These are phyloP conservation scores for Symbiodinium pilosum DNA, from an alignment of 73 alveolate genomes.

Conservation along the genomic window DNA sequence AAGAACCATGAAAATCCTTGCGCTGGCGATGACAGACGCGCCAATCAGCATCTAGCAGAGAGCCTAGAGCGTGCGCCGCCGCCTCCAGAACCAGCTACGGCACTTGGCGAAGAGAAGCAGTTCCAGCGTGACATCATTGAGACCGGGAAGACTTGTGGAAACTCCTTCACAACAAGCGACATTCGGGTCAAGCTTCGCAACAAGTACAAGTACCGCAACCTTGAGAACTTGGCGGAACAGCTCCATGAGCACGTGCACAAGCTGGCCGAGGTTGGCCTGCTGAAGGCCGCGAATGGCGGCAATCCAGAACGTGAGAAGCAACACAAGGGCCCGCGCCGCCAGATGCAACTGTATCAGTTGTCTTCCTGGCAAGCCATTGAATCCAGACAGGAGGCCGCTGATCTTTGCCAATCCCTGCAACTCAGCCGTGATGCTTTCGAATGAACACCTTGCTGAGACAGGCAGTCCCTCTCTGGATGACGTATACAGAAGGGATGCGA, in stretches of 20 bases:
- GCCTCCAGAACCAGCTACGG: background rate
- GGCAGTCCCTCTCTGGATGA: too few species aligned
- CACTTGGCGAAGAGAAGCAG: background rate
- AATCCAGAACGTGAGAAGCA: background rate
- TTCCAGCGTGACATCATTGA: background rate
- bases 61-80: background rate
- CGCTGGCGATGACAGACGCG: background rate
- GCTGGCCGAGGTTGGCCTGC: background rate
- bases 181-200: background rate
- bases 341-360: background rate
- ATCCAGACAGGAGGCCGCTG: background rate
- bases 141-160: background rate
- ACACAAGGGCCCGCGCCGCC: background rate
- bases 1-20: background rate
- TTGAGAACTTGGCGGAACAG: too few species aligned
- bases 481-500: too few species aligned
- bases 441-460: too few species aligned
- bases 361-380: background rate
- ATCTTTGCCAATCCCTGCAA: background rate
- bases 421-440: background rate
- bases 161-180: background rate
- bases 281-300: background rate
- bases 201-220: background rate
- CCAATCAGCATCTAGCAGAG: background rate
- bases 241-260: background rate